phyloP scores from a whole-genome alignment of 495 filamentous ascomycete genomes.

The Polyplosphaeria fusca region DNA sequence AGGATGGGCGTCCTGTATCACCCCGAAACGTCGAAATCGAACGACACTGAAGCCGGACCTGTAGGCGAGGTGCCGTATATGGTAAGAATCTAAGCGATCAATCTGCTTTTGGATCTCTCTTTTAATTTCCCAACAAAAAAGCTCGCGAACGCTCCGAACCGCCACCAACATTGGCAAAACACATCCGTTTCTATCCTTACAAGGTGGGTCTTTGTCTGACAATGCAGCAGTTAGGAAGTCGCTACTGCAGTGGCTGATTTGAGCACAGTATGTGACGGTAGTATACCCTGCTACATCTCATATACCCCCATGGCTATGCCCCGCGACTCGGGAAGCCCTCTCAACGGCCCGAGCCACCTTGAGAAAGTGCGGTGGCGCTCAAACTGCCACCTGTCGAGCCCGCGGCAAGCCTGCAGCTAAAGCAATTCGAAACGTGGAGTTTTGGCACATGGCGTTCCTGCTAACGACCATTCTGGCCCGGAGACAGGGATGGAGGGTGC shows the following conservation, averaged over 20 bases:
- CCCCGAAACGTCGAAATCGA: too few relatives aligned
- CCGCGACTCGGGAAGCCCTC: background rate
- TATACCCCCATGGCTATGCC: constrained; percentile 17
- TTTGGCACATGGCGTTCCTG: constrained; percentile 13
- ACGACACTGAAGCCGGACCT: too few relatives aligned
- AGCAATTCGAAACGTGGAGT: constrained; percentile 25
- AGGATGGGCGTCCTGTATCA: too few relatives aligned
- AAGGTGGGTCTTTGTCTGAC: constrained; percentile 10
- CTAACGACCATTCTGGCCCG: constrained; percentile 18
- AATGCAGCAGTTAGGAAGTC: constrained; percentile 6
- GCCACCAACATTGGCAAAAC: constrained; percentile 21
- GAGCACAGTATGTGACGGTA: constrained; percentile 13
- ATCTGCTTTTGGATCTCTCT: too few relatives aligned
- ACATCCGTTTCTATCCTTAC: constrained; percentile 3
- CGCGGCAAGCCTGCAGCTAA: constrained; percentile 9
- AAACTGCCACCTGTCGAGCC: constrained; percentile 21
- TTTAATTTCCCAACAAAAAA: background rate
- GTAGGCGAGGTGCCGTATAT: too few relatives aligned
- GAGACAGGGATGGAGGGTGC: constrained; percentile 14
- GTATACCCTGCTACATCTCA: constrained; percentile 8
- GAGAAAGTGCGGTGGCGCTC: constrained; percentile 15
- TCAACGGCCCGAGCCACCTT: background rate
- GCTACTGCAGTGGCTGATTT: constrained; percentile 10
- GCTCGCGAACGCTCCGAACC: background rate
- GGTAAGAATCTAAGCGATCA: too few relatives aligned